Evolutionary conservation across 2,329 filamentous ascomycete species (phyloP).

Genomic region (Zalaria obscura): DNA sequence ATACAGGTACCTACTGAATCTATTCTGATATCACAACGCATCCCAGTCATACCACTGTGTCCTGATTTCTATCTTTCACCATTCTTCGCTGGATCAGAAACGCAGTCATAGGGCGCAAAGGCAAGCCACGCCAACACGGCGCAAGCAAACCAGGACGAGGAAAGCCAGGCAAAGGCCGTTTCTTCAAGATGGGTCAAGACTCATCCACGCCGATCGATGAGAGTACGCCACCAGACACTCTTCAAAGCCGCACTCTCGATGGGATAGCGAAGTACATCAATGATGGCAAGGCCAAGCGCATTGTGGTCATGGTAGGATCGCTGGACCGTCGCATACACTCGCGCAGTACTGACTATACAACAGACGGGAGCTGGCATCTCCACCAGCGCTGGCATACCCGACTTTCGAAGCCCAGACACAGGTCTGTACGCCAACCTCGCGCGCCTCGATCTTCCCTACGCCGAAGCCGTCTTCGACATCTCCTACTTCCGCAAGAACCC

Average conservation of each 20-base stretch:
- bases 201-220: constrained; percentile 54
- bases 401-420: constrained; percentile 86
- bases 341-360: constrained; percentile 3
- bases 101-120: constrained; percentile 37
- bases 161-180: not conserved
- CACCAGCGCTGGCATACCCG: constrained; percentile 62
- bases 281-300: constrained; percentile 48
- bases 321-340: not conserved
- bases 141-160: constrained; percentile 1
- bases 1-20: no score
- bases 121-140: constrained; percentile 24
- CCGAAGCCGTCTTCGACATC: constrained; percentile 91
- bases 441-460: constrained; percentile 69
- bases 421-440: constrained; percentile 89
- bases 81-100: constrained; percentile 1
- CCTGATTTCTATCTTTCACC: not conserved
- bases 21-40: no score
- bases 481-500: constrained; percentile 75
- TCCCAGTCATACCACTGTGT: no score
- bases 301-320: constrained; percentile 62
- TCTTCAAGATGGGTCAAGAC: constrained; percentile 74
- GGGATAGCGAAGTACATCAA: constrained; percentile 72
- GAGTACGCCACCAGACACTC: constrained; percentile 46
- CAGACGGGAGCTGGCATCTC: constrained; percentile 78
- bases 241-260: constrained; percentile 54